phyloP scores from a whole-genome alignment of 73 alveolate species.

The Tetrahymena elliotti region DNA sequence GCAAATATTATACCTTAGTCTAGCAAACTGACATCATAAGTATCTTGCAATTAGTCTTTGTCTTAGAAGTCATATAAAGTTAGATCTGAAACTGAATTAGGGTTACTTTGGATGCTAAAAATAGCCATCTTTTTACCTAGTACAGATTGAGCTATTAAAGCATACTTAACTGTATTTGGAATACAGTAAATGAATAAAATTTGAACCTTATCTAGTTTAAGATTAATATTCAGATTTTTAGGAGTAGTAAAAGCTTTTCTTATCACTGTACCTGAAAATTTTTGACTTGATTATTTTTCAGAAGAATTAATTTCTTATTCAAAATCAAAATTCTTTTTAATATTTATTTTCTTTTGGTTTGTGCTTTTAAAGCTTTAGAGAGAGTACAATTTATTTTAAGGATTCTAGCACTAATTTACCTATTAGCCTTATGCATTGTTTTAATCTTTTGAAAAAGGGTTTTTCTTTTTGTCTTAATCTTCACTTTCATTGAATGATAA shows the following conservation, averaged over 20 bases:
- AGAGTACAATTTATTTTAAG: neutral
- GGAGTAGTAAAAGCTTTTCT: neutral
- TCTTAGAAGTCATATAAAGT: neutral
- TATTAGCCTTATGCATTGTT: neutral
- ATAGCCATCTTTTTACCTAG: neutral
- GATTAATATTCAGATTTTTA: neutral
- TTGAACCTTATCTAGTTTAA: neutral
- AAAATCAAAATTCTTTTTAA: neutral
- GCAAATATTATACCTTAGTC: neutral
- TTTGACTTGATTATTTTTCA: neutral
- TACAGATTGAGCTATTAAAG: neutral
- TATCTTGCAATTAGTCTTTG: neutral
- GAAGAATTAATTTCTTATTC: no score
- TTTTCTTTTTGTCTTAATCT: no score
- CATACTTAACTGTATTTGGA: neutral
- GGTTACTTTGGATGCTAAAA: neutral
- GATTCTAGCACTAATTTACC: neutral
- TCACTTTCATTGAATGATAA: neutral
- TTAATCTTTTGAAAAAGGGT: neutral
- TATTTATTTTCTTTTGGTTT: neutral
- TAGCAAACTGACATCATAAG: neutral
- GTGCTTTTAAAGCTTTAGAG: no score
- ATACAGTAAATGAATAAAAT: neutral
- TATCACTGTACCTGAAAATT: neutral
- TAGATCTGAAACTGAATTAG: neutral